Evolutionary conservation across 2,329 filamentous ascomycete species (phyloP), one percentile per base, ranked within the genome.

Genomic region (Zymoseptoria passerinii): DNA sequence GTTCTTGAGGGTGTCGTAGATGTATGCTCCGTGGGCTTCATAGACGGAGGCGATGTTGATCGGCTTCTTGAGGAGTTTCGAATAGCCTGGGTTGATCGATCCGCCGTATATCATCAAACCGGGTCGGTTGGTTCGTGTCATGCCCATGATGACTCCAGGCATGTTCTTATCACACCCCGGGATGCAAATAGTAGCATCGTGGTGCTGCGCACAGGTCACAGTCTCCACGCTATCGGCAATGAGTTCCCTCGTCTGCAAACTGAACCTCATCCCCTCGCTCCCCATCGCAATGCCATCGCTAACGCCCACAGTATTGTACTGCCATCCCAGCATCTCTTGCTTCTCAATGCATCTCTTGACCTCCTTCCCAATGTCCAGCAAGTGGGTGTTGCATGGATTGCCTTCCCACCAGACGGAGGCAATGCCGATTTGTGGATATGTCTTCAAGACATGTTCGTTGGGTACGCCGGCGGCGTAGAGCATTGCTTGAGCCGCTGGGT

Each of bases 121-220:
- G 3, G 92, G 92, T 8, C 92, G 83, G 75, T 96, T 96, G 75
- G 95, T 90, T 58, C 92, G 83, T 13, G 89, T 90, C 70, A 94
- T 91, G 0, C 89, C 91, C 86, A 96, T 96, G 8, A 70, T 54
- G 6, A 57, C 50, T 63, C 92, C 92, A 0, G 92, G 92, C 92
- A 96, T 96, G 74, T 96, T 96, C 82, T 96, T 96, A 77, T 96
- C 92, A 73, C 92, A 96, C 9, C 92, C 92, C 0, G 92, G 91
- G 66, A 96, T 92, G 28, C 89, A 86, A 72, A 96, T 92, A 73
- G 92, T 95, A 59, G 91, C 92, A 72, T 96, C 92, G 74, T 96
- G 90, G 66, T 88, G 88, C 72, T 96, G 92, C 4, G 89, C 92
- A 72, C 88, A 92, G 1, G 91, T 96, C 48, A 96, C 89, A 1